phyloP scores from a whole-genome alignment of 75 land plant genomes.

The Cryptomeria japonica region DNA sequence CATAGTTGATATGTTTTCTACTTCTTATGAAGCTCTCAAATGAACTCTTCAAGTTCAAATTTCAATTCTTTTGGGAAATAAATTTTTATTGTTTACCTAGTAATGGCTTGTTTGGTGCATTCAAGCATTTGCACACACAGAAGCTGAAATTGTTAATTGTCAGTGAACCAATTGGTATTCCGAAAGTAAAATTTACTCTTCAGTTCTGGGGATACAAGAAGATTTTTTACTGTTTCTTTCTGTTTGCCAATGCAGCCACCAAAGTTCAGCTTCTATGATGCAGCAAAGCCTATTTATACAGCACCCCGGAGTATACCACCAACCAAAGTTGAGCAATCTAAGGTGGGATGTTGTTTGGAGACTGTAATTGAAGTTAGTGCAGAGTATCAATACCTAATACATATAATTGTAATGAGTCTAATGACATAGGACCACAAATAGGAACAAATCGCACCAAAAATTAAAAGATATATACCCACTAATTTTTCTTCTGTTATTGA shows the following conservation, averaged over 20 bases:
- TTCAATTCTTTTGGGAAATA: neutral
- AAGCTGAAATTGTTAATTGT: neutral
- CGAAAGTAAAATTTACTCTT: neutral
- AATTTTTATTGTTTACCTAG: neutral
- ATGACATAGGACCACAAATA: neutral
- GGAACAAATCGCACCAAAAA: neutral
- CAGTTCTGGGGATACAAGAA: neutral
- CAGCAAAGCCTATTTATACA: constrained; percentile 88
- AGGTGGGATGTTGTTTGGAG: constrained; percentile 37
- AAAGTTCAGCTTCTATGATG: constrained; percentile 92
- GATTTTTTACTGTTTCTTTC: neutral
- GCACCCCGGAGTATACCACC: constrained; percentile 90
- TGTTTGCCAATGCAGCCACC: constrained; percentile 63
- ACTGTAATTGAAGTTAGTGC: neutral
- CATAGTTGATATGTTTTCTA: neutral
- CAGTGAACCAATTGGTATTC: neutral
- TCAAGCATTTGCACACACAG: neutral
- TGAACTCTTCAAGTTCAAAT: neutral
- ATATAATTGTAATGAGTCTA: neutral
- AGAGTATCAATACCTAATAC: neutral
- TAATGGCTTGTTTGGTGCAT: neutral
- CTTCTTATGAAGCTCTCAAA: neutral
- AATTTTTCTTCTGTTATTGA: neutral
- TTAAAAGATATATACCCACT: too few relatives aligned
- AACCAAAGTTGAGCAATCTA: constrained; percentile 71